phyloP scores from a whole-genome alignment of 306 rosid genomes.

The Lathyrus aphaca region DNA sequence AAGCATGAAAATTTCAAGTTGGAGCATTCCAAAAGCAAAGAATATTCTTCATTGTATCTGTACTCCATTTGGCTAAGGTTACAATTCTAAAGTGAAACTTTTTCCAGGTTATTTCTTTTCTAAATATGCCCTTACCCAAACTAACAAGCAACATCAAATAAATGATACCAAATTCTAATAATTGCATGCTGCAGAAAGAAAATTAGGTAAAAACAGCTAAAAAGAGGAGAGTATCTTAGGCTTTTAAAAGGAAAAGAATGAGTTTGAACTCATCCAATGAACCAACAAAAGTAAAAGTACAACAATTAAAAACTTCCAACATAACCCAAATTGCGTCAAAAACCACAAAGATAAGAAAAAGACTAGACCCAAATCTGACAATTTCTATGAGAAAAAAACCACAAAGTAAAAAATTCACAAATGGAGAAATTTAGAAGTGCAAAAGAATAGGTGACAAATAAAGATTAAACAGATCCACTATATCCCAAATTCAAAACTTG shows the following conservation, averaged over 20 bases:
- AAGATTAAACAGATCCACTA: constrained; percentile 34
- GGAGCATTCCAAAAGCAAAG: constrained; percentile 40
- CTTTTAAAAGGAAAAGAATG: constrained; percentile 39
- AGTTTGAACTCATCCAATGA: constrained; percentile 37
- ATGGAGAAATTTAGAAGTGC: constrained; percentile 14
- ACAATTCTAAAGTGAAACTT: constrained; percentile 35
- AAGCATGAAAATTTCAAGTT: constrained; percentile 6
- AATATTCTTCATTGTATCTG: constrained; percentile 42
- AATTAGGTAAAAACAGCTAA: constrained; percentile 42
- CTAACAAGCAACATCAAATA: constrained; percentile 44
- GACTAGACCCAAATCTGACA: neutral
- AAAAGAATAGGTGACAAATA: constrained; percentile 25
- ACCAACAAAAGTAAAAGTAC: constrained; percentile 12
- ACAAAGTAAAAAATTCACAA: constrained; percentile 14
- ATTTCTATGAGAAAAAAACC: constrained; percentile 11
- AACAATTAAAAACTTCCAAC: constrained; percentile 19
- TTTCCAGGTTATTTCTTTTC: constrained; percentile 47
- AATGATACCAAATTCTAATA: constrained; percentile 49
- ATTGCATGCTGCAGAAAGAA: constrained; percentile 36
- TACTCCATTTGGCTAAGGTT: constrained; percentile 44
- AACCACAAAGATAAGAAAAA: neutral
- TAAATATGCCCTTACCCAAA: constrained; percentile 63
- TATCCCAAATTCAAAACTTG: constrained; percentile 20
- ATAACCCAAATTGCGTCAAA: constrained; percentile 32
- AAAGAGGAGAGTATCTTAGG: constrained; percentile 46